Evolutionary conservation across 345 rosid species (phyloP).

Genomic region (Bretschneidera sinensis): DNA sequence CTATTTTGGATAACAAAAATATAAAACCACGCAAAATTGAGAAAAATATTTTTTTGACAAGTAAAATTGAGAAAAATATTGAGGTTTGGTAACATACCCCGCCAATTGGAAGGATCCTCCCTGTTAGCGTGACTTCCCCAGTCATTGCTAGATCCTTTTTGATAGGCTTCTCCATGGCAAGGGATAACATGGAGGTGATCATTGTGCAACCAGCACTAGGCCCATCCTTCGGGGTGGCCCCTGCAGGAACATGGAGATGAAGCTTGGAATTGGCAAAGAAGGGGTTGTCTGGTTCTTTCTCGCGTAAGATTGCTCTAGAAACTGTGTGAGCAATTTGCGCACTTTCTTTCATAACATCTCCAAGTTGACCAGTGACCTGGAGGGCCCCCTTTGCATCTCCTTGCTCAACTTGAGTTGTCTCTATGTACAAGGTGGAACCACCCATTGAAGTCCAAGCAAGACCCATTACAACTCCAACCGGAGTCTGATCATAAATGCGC

Average conservation of each 20-base stretch:
- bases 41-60: neutral
- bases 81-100: slow-evolving; percentile 58
- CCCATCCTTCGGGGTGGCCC: slow-evolving; percentile 97
- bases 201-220: slow-evolving; percentile 99
- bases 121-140: slow-evolving; percentile 86
- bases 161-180: slow-evolving; percentile 72
- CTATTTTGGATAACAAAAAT: too few relatives aligned
- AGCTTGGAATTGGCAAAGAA: slow-evolving; percentile 82
- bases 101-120: slow-evolving; percentile 94
- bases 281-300: slow-evolving; percentile 62
- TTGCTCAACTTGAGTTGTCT: slow-evolving; percentile 78
- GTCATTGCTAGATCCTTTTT: slow-evolving; percentile 93
- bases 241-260: slow-evolving; percentile 99
- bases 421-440: slow-evolving; percentile 94
- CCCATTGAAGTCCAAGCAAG: slow-evolving; percentile 99
- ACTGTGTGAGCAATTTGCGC: slow-evolving; percentile 92
- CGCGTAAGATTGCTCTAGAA: slow-evolving; percentile 64
- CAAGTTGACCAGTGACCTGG: slow-evolving; percentile 82
- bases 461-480: slow-evolving; percentile 98
- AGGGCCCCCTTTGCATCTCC: slow-evolving; percentile 92
- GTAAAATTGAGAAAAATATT: neutral
- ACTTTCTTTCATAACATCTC: slow-evolving; percentile 99
- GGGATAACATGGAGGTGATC: slow-evolving; percentile 95
- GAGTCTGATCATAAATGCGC: slow-evolving; percentile 81
- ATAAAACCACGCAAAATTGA: too few relatives aligned